phyloP scores from a whole-genome alignment of 345 rosid species.

The Pelargonium nanum region DNA sequence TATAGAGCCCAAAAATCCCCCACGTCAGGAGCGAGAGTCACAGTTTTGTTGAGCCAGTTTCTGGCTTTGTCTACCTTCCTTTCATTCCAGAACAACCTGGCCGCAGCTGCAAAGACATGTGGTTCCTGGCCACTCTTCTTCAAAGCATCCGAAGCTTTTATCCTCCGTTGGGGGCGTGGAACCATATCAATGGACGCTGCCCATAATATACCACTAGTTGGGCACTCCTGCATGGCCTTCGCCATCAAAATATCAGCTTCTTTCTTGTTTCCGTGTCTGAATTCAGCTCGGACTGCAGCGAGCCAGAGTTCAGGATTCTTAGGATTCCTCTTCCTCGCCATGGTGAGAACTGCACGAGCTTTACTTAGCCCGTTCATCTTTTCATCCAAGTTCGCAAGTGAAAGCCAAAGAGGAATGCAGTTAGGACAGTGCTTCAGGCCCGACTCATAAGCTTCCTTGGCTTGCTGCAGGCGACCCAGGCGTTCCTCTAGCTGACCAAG shows the following conservation, averaged over 20 bases:
- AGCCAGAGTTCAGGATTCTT: conserved; percentile 76
- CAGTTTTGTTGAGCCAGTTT: conserved; percentile 66
- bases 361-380: conserved; percentile 59
- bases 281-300: conserved; percentile 78
- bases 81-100: conserved; percentile 85
- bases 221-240: conserved; percentile 91
- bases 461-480: conserved; percentile 44
- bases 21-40: conserved; percentile 66
- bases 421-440: conserved; percentile 64
- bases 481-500: conserved; percentile 91
- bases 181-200: conserved; percentile 81
- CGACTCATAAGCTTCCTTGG: conserved; percentile 52
- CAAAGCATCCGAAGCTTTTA: conserved; percentile 60
- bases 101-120: conserved; percentile 71
- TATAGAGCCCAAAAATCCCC: conserved; percentile 90
- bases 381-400: conserved; percentile 71
- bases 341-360: conserved; percentile 77
- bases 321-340: conserved; percentile 75
- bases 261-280: conserved; percentile 61
- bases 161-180: conserved; percentile 66
- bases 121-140: conserved; percentile 83
- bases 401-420: conserved; percentile 67
- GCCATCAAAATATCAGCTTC: conserved; percentile 85
- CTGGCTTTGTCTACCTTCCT: conserved; percentile 89
- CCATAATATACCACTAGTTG: conserved; percentile 82